Base-by-base conservation (phyloP, 305 asterid species). In the Fraxinus greggii region DNA sequence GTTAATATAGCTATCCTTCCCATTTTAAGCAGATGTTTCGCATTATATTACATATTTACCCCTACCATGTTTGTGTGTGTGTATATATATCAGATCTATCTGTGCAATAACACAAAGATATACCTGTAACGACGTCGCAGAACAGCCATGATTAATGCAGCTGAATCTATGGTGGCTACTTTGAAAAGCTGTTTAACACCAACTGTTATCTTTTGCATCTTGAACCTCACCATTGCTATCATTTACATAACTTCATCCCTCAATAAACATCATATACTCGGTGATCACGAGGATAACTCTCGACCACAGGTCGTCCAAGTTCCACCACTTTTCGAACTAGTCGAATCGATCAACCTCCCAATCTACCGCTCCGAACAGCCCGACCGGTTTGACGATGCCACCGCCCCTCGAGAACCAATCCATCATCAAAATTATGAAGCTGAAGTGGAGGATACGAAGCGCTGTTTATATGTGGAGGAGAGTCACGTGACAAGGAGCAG, bases 151-250 rank as follows among this genome's bases (percentile, higher is more conserved):
- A 21, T 59, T 59, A 19, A 21, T 19, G 12, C 28, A 19, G 69
- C 26, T 21, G 69, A 59, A 59, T 7, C 28, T 19, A 2, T 21
- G 28, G 4, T 21, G 28, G n/a, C 72, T 24, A 23, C 72, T 33
- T 29, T 90, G 24, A 23, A 88, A 1, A 85, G 84, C 88, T 92
- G 90, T 89, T 75, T 89, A 17, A 89, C 96, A 0, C 95, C 93
- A 10, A 77, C 91, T 0, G 56, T 84, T 17, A 90, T 91, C 38
- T 93, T 93, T 89, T 93, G 97, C 87, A 5, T 90, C 28, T 77
- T 93, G 7, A 93, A 92, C 87, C 86, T 93, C 13, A 74, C 85
- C 84, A 89, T 92, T 75, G 91, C 79, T 81, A 80, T 89, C 75
- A 88, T 93, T 24, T 90, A 88, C 84, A 15, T 92, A 38, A 77